phyloP scores from a whole-genome alignment of 306 rosid species.

The Casuarina equisetifolia region DNA sequence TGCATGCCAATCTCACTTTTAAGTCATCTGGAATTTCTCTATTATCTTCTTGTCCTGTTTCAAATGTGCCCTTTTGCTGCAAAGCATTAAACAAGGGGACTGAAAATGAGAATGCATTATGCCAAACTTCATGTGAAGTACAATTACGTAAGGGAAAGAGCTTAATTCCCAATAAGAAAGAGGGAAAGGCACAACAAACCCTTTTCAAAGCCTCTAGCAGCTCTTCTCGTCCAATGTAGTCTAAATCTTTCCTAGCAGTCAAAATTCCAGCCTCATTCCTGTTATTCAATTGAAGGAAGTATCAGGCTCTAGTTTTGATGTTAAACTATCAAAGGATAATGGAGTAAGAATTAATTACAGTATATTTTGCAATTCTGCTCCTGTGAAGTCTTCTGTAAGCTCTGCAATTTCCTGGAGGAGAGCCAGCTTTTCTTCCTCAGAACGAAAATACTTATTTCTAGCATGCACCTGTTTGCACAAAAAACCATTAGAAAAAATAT shows the following conservation, averaged over 20 bases:
- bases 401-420: constrained; percentile 84
- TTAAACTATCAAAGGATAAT: constrained; percentile 21
- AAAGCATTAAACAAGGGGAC: constrained; percentile 33
- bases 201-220: constrained; percentile 93
- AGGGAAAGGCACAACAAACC: constrained; percentile 50
- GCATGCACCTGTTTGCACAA: constrained; percentile 81
- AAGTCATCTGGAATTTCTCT: constrained; percentile 86
- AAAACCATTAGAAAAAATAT: constrained; percentile 8
- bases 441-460: constrained; percentile 78
- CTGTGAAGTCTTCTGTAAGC: constrained; percentile 91
- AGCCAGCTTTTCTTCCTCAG: constrained; percentile 75
- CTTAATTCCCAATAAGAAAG: constrained; percentile 26
- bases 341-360: constrained; percentile 51
- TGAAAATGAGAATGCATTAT: constrained; percentile 18
- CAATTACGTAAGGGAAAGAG: constrained; percentile 10
- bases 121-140: constrained; percentile 5
- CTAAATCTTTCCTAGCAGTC: constrained; percentile 97
- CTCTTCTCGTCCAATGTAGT: constrained; percentile 84
- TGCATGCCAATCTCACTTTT: constrained; percentile 82
- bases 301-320: constrained; percentile 28
- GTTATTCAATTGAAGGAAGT: constrained; percentile 38
- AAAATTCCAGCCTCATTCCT: constrained; percentile 99
- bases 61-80: constrained; percentile 99
- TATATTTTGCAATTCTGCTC: constrained; percentile 97
- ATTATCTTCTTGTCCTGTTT: constrained; percentile 98